A percentile compares a stretch with the other conserved stretches of the same genome.
Conservation (phyloP, 495 filamentous ascomycete genomes). For the Xanthoparmelia taractica region DNA sequence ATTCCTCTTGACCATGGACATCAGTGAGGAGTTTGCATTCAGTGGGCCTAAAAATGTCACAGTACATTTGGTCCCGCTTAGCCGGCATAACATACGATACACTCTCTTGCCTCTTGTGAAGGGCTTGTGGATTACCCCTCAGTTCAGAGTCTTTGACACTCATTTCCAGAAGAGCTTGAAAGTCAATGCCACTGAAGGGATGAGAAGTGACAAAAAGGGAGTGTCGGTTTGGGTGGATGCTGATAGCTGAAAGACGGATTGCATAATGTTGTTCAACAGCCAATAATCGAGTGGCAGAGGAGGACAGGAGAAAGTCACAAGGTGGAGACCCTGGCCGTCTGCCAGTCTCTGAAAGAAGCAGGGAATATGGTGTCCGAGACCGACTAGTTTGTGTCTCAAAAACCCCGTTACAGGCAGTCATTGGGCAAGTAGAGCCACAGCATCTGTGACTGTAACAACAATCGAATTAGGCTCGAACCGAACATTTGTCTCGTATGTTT, state of each 20-base stretch:
- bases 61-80: constrained; percentile 71
- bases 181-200: constrained; percentile 63
- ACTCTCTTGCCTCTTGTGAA: constrained; percentile 51
- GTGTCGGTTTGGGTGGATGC: constrained; percentile 58
- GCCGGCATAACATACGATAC: constrained; percentile 61
- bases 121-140: constrained; percentile 64
- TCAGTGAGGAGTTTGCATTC: constrained; percentile 87
- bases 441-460: not conserved
- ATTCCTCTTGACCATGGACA: constrained; percentile 86
- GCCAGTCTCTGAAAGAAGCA: not conserved
- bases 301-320: not conserved
- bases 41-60: constrained; percentile 74
- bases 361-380: not conserved
- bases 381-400: not conserved
- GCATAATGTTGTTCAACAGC: not conserved
- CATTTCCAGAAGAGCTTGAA: constrained; percentile 83
- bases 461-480: too few species aligned
- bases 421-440: not conserved
- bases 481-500: not conserved
- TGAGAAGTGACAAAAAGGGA: constrained; percentile 66
- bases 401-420: not conserved
- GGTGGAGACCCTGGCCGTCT: not conserved
- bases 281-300: not conserved
- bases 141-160: constrained; percentile 69
- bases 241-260: constrained; percentile 33